Percentiles rank a stretch among this genome's conserved stretches.
Conservation (phyloP, 306 rosid genomes). For the Cucurbita ficifolia region DNA sequence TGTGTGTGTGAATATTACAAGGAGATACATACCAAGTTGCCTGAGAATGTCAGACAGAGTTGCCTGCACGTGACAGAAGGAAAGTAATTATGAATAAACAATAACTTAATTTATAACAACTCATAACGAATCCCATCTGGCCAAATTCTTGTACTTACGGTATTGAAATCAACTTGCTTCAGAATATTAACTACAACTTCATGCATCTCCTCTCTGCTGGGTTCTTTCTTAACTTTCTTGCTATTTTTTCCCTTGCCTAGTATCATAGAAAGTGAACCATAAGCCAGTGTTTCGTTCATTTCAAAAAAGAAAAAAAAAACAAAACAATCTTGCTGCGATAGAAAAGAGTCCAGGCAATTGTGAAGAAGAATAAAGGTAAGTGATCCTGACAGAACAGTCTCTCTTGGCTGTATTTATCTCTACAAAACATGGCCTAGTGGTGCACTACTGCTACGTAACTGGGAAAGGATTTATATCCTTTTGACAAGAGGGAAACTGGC, state of each 20-base stretch:
- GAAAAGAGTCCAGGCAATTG: neutral
- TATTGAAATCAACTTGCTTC: conserved; percentile 89
- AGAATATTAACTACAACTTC: conserved; percentile 71
- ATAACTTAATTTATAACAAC: neutral
- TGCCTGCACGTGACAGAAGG: conserved; percentile 43
- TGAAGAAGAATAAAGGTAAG: neutral
- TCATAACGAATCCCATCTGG: neutral
- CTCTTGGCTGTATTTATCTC: neutral
- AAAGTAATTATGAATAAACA: neutral
- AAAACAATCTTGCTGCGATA: neutral
- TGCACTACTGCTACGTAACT: neutral
- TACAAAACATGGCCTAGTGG: neutral
- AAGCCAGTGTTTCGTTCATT: neutral
- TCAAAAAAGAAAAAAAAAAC: neutral
- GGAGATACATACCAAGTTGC: conserved; percentile 63
- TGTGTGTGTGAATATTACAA: neutral
- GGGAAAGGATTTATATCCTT: neutral
- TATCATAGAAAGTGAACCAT: conserved; percentile 2
- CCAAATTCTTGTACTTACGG: conserved; percentile 34
- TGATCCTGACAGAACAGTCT: neutral
- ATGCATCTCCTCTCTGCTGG: conserved; percentile 69
- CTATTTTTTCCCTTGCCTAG: conserved; percentile 56
- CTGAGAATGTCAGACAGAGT: conserved; percentile 89
- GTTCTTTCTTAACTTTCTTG: conserved; percentile 77
- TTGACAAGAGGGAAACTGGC: neutral